Evolutionary conservation across 2,329 filamentous ascomycete species (phyloP), one percentile per base, ranked within the genome.

Genomic region (Colletotrichum shisoi): DNA sequence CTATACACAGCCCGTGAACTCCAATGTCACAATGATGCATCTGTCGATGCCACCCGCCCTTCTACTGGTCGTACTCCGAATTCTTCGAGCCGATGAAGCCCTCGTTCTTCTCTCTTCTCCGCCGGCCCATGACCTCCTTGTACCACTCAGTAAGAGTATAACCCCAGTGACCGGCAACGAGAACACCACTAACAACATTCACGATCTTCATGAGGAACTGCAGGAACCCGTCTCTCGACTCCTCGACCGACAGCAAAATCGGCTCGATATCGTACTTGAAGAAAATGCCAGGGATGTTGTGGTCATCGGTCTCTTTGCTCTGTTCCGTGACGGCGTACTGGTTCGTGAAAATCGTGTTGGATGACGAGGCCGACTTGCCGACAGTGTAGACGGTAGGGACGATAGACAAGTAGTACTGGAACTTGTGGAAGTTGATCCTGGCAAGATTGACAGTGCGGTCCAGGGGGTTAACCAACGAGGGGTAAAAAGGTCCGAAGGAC

Each of bases 191-290:
- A 12, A 97, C 84, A 19, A 98, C 91, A 78, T 99, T 99, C 71
- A 98, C 89, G 57, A 97, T 80, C 76, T 94, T 89, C 71, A 98
- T 85, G 51, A 94, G 69, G 72, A 99, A 87, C 27, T 85, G 83
- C 71, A 97, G 79, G 66, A 97, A 82, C 49, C 91, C 85, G 64
- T 90, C 89, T 74, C 93, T 88, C 74, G 89, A 88, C 81, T 98
- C 94, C 69, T 90, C 90, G 48, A 99, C 90, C 34, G 91, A 89
- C 60, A 99, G 83, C 77, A 95, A 82, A 73, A 99, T 94, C 1
- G 95, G 95, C 83, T 99, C 95, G 73, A 99, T 97, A 77, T 98
- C 94, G 80, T 96, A 99, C 82, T 98, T 99, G 85, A 99, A 92
- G 77, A 98, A 99, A 69, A 99, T 88, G 39, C 95, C 95, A 0